phyloP scores from a whole-genome alignment of 2,329 filamentous ascomycete genomes.

The Penicillium sp. region DNA sequence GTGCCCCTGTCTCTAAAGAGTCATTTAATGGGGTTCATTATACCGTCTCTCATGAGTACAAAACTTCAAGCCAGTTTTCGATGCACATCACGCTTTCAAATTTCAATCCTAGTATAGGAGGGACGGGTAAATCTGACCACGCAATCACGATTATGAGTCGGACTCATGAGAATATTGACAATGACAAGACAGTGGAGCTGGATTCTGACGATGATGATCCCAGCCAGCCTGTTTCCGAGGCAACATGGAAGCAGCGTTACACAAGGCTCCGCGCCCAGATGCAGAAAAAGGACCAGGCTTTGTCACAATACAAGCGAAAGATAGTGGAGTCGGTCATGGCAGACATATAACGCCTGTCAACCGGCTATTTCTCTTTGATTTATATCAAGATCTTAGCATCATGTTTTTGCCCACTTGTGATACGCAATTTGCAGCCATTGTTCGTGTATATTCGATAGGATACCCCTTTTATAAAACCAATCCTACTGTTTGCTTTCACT shows the following conservation, averaged over 20 bases:
- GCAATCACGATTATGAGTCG: neutral
- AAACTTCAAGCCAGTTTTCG: conserved; percentile 22
- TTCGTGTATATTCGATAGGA: neutral
- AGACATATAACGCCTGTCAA: conserved; percentile 28
- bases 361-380: neutral
- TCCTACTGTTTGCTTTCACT: neutral
- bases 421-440: neutral
- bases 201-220: conserved; percentile 30
- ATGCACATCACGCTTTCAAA: conserved; percentile 29
- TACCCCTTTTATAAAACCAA: conserved; percentile 4
- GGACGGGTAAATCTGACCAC: conserved; percentile 10
- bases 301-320: conserved; percentile 42
- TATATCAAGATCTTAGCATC: neutral
- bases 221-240: conserved; percentile 24
- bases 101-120: conserved; percentile 9
- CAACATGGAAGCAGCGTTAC: conserved; percentile 43
- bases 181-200: conserved; percentile 14
- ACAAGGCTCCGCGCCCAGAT: conserved; percentile 38
- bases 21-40: conserved; percentile 17
- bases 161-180: conserved; percentile 12
- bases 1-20: conserved; percentile 8
- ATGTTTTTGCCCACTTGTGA: neutral
- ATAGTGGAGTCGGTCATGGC: conserved; percentile 46
- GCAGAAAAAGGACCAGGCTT: conserved; percentile 38
- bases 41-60: conserved; percentile 29